Base-by-base conservation (phyloP, 2,329 filamentous ascomycete genomes). In the Camillea tinctor region DNA sequence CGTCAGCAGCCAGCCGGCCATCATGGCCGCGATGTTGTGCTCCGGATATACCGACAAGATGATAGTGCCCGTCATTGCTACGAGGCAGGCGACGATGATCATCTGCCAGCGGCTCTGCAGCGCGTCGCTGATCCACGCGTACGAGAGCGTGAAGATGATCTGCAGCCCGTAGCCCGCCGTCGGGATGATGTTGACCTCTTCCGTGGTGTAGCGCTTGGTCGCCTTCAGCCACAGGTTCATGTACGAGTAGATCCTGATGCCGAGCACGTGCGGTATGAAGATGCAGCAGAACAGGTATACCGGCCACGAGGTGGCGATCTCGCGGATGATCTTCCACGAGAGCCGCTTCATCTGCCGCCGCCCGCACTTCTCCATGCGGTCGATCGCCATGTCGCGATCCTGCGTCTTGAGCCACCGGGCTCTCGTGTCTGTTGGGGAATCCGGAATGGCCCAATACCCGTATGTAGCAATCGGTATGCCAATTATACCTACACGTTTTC, bases 31-130 rank as follows among this genome's bases (percentile, higher is more conserved):
- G 0, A 67, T 66, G 51, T 76, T 73, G 36, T 72, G 57, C 53
- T 72, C 70, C 0, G 73, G 75, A 64, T 72, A 77, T 1, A 73
- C 65, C 11, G 69, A 72, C 2, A 77, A 62, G 26, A 76, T 74
- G 52, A 73, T 66, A 48, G 72, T 75, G 0, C 74, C 74, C 1
- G 70, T 59, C 7, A 77, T 60, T 13, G 74, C 69, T 5, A 76
- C 52, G 7, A 76, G 70, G 0, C 77, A 81, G 1, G 79, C 81
- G 53, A 81, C 78, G 7, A 85, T 68, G 50, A 83, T 80, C 0
- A 84, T 75, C 1, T 83, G 84, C 81, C 81, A 84, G 11, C 84
- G 74, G 22, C 73, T 74, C 26, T 82, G 82, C 55, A 81, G 71
- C 4, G 75, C 77, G 71, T 80, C 85, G 11, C 77, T 85, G 19